Base-by-base conservation (phyloP, 306 rosid species). In the Gillenia trifoliata region DNA sequence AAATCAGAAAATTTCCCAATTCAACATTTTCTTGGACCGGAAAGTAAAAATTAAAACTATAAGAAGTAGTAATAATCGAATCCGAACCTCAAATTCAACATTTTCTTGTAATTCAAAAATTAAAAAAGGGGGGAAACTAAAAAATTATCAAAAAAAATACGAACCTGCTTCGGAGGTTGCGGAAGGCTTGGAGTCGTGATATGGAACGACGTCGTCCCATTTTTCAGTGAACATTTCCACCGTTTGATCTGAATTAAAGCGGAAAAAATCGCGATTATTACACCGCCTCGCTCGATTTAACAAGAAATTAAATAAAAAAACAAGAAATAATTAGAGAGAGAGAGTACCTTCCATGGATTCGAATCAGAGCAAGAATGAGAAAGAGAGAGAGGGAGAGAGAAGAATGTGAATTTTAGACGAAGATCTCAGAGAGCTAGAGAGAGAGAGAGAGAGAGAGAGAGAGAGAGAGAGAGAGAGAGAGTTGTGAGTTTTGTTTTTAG, bases 301-400 rank as follows among this genome's bases (percentile, higher is more conserved):
- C 6, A 54, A 70, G 60, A 57, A 72, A 52, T 34, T 25, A 13
- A 28, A 72, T 34, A 22, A 50, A 56, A 4, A 64, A 41, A 20
- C n/a, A 60, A 63, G 7, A 67, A 78, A 67, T 60, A 66, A 67
- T 8, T 28, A 19, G 50, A 26, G 66, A 70, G 60, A 64, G 29
- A 33, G 20, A 66, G 26, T 68, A 89, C 93, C 93, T 13, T 82
- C 84, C 98, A 88, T 81, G 78, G 71, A 77, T 75, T 74, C 56
- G 31, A 73, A 49, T 36, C 49, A 71, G 68, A 69, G 30, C 50
- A 68, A 74, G 63, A 69, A 15, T 17, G 85, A 64, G 74, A 16
- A 61, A 11, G 25, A 52, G 85, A 43, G 59, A 78, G 69, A 61
- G 33, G 22, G 41, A 36, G 40, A 36, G 47, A 15, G 47, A 64